These are phyloP conservation scores for Alternaria gansuensis DNA, from an alignment of 2,329 filamentous ascomycete genomes.

Conservation along the genomic window DNA sequence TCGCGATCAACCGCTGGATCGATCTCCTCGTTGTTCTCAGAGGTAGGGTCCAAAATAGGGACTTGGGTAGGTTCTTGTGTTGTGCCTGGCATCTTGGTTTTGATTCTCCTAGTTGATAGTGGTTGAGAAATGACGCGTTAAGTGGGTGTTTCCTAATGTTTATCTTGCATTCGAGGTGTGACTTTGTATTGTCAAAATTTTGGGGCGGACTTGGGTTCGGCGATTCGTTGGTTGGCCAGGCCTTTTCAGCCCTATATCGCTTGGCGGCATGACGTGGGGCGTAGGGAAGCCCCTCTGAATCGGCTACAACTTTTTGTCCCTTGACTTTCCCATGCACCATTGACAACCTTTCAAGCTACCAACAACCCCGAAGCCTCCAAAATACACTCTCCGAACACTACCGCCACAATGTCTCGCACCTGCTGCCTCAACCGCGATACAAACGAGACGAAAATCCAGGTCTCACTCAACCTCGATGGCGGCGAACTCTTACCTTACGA, in stretches of 20 bases:
- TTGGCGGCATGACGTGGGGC: conserved; percentile 38
- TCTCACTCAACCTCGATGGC: conserved; percentile 92
- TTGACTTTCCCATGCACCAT: conserved; percentile 1
- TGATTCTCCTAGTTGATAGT: neutral
- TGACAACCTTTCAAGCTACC: neutral
- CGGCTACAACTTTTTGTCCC: conserved; percentile 35
- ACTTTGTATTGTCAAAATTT: conserved; percentile 41
- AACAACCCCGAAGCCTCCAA: neutral
- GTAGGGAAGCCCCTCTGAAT: conserved; percentile 31
- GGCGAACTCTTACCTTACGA: conserved; percentile 69
- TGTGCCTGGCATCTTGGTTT: conserved; percentile 32
- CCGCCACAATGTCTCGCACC: conserved; percentile 64
- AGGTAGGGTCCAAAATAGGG: conserved; percentile 38
- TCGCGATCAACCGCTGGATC: conserved; percentile 53
- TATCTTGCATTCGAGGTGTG: conserved; percentile 22
- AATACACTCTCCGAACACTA: neutral
- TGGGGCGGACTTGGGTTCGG: conserved; percentile 35
- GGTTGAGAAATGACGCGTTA: neutral
- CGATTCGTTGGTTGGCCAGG: conserved; percentile 34
- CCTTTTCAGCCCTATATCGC: conserved; percentile 43
- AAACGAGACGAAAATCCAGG: conserved; percentile 96
- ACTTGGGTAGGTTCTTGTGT: conserved; percentile 32
- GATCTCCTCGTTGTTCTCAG: conserved; percentile 41
- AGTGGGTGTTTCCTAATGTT: neutral
- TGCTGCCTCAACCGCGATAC: conserved; percentile 86